Base-by-base conservation (phyloP, 2,329 filamentous ascomycete species). In the Rhynchosporium agropyri region DNA sequence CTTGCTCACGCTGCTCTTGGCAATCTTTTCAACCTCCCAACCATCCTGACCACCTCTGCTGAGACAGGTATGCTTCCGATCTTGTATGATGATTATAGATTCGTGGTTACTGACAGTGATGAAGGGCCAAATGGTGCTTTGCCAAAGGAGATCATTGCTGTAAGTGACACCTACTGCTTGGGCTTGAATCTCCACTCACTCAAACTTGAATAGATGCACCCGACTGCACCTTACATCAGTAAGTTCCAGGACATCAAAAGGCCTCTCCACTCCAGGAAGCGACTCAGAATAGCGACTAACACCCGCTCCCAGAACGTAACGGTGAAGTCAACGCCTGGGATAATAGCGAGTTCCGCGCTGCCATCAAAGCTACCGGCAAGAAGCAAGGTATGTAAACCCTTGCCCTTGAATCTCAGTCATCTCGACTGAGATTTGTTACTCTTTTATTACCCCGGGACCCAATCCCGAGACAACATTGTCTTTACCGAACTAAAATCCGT, bases 241-340 rank as follows among this genome's bases (percentile, higher is more conserved):
- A 46, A 49, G 55, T 29, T 5, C 48, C 12, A 7, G 20, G 6
- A n/a, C 3, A n/a, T 45, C 10, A 8, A 43, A 20, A 20, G 1
- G 20, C 20, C 20, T 20, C 20, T 43, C 40, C 10, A 10, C 12
- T 10, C 40, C 4, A 43, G 6, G 40, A 43, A 4, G 10, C 4
- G 1, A 43, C 4, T 13, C 38, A 42, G 26, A 33, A 62, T 15
- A 31, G 26, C 26, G 20, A 50, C 48, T 20, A 20, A n/a, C 29
- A 48, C 43, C n/a, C 26, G 20, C 20, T 20, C n/a, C 28, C 40
- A 50, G 45, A 58, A 38, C 65, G 53, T 38, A 53, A 61, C n/a
- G 89, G 89, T 45, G 87, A 92, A 72, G 88, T 92, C 70, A 84
- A 91, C 72, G 89, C 89, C 2, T 91, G 88, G 89, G 90, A 92